Percentiles rank a stretch among this genome's conserved stretches.
Evolutionary conservation across 2,329 filamentous ascomycete species (phyloP).

Genomic region (Fusarium dlaminii): DNA sequence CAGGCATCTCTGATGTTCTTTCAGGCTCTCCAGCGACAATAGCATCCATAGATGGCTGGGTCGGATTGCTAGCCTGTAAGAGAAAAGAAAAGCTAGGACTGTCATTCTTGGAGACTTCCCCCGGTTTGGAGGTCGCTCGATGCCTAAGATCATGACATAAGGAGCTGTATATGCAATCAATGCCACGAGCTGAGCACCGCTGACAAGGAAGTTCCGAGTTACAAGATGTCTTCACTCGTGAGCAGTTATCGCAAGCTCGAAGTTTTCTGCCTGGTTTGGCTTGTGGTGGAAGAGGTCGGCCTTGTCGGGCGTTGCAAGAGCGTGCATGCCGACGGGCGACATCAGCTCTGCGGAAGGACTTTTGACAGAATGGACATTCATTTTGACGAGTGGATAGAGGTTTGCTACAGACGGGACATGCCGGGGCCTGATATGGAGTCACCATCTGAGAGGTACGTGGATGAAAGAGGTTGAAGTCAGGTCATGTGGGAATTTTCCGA

Average conservation of each 20-base stretch:
- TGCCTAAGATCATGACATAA: conserved; percentile 13
- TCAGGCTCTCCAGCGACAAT: conserved; percentile 17
- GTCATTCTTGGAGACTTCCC: not conserved
- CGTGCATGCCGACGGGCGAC: conserved; percentile 18
- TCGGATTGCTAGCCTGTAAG: conserved; percentile 2
- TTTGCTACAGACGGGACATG: not conserved
- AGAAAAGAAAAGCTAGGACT: conserved; percentile 4
- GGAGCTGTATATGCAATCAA: conserved; percentile 15
- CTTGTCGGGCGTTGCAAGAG: conserved; percentile 9
- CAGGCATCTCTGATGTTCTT: not conserved
- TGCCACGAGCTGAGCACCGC: not conserved
- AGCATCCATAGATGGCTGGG: not conserved
- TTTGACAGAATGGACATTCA: conserved; percentile 22
- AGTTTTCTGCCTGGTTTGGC: conserved; percentile 24
- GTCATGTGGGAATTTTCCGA: conserved; percentile 29
- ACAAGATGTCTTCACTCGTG: not conserved
- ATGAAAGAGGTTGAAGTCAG: not conserved
- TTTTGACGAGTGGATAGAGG: not conserved
- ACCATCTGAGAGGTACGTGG: not conserved
- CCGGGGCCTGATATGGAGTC: not conserved
- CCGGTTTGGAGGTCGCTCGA: too few relatives aligned
- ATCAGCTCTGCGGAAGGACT: conserved; percentile 22
- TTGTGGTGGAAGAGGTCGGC: conserved; percentile 3
- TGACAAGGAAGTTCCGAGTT: not conserved
- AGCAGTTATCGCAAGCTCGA: conserved; percentile 25